Evolutionary conservation across 257 asterid species (phyloP), one percentile per base, ranked within the genome.

Genomic region (Capsicum rhomboideum): DNA sequence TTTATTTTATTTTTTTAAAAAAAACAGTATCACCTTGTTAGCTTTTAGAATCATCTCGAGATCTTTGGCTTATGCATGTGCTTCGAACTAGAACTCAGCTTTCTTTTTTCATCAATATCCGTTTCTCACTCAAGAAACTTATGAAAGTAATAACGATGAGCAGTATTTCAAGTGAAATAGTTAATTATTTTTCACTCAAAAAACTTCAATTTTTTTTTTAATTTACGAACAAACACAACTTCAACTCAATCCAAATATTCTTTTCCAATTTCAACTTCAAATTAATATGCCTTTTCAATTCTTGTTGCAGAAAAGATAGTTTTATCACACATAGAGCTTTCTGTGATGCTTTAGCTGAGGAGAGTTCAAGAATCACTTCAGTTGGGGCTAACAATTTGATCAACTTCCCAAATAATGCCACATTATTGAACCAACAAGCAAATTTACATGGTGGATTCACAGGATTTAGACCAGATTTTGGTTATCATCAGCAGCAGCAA

Each of bases 261-360:
- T 13, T 21, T 42, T 42, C 6, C 28, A 1, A 6, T 46, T 42
- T 71, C 55, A 71, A 69, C 78, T 69, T 69, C 78, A 71, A 71
- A 26, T 59, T 23, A 28, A 40, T 69, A 68, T 8, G 13, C 9
- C 6, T 6, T 12, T 7, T 6, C 34, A n/a, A 6, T 14, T 56
- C 53, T 21, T 61, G 2, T 56, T 13, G 83, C 91, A 95, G 98
- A 85, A 95, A 93, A 54, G 98, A 95, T 50, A 95, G 98, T 77
- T 95, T 95, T 87, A 91, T 95, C 79, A 95, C 98, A 26, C 98
- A 95, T 68, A 85, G 98, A 88, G 98, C 98, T n/a, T 95, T 95
- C 80, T 95, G 98, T 34, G 98, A 95, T 83, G 98, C 98, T 3
- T 84, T 95, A 64, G 95, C 98, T 0, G 94, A 92, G 69, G 98